Conservation (phyloP, 1,284 basidiomycete species). For the Ceratorhiza oryzae-sativae region DNA sequence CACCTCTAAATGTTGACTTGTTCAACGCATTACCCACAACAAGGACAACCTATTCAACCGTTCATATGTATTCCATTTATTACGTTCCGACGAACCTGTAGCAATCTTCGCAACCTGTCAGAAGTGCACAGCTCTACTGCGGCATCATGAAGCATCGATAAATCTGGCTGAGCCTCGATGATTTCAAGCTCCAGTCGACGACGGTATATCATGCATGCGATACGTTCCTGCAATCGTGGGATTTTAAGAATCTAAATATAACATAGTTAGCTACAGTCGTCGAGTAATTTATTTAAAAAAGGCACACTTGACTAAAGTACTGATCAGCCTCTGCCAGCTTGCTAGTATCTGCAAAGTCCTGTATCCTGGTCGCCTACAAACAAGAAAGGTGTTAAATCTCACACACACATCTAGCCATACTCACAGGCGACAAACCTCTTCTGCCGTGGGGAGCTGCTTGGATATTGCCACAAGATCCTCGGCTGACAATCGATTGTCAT, state of each 20-base stretch:
- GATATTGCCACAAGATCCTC: conserved; percentile 78
- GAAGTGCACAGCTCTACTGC: conserved; percentile 77
- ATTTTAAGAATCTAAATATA: conserved; percentile 73
- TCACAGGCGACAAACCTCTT: conserved; percentile 64
- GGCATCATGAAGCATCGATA: conserved; percentile 77
- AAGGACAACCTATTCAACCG: conserved; percentile 63
- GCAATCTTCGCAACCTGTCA: conserved; percentile 68
- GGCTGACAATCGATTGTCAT: conserved; percentile 68
- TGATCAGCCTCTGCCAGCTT: conserved; percentile 85
- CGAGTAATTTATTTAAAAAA: not conserved
- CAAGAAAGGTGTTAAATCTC: not conserved
- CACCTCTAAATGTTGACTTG: conserved; percentile 80
- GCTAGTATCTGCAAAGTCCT: conserved; percentile 69
- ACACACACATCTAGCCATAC: not conserved
- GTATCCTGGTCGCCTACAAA: conserved; percentile 65
- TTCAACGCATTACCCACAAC: conserved; percentile 85
- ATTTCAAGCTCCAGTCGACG: conserved; percentile 81
- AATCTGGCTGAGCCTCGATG: conserved; percentile 83
- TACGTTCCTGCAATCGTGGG: conserved; percentile 73
- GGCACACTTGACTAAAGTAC: conserved; percentile 75
- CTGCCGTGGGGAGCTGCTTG: conserved; percentile 74
- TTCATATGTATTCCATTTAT: conserved; percentile 15
- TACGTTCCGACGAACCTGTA: conserved; percentile 60
- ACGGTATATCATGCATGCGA: conserved; percentile 85
- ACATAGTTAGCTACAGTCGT: not conserved